Evolutionary conservation across 306 rosid species (phyloP), one percentile per base, ranked within the genome.

Genomic region (Canavalia ensiformis): DNA sequence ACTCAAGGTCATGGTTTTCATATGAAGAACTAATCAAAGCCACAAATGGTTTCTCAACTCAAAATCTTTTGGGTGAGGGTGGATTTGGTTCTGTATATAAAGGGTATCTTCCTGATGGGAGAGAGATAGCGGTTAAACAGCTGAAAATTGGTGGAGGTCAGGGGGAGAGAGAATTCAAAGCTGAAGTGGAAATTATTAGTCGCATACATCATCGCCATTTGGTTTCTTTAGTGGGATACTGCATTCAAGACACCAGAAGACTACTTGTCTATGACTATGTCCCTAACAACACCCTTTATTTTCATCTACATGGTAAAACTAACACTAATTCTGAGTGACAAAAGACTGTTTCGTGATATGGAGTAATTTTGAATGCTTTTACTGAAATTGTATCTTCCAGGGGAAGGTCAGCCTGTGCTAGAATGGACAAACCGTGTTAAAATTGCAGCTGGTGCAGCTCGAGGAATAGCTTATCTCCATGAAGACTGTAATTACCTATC

Each of bases 191-290:
- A 84, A 95, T 83, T 77, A 93, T 95, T 72, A 88, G 99, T 71
- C 97, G 97, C 29, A 73, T 95, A 60, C 99, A 95, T 83, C 99
- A 95, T 81, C 99, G 98, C 55, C 96, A 95, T 89, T 89, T 95
- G 90, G 98, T 93, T 87, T 90, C 98, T 29, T 74, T 93, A 54
- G 99, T 88, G 35, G 99, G 99, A 69, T 93, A 91, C 84, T 95
- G 98, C 86, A 88, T 93, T 77, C 84, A 87, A 47, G 96, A 89
- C 13, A 79, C 44, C 81, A 90, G 87, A 84, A 91, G 95, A 88
- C 84, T 95, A 78, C 99, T 95, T 68, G 97, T 95, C 82, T 95
- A 93, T 82, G 97, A 95, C 65, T 95, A 87, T 78, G 94, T 93
- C 55, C 90, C 97, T 47, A 95, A 95, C 78, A 78, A 91, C 75